Evolutionary conservation across 192 early-diverging fungal species (phyloP), one percentile per base, ranked within the genome.

Genomic region (Haplosporangium gracile): DNA sequence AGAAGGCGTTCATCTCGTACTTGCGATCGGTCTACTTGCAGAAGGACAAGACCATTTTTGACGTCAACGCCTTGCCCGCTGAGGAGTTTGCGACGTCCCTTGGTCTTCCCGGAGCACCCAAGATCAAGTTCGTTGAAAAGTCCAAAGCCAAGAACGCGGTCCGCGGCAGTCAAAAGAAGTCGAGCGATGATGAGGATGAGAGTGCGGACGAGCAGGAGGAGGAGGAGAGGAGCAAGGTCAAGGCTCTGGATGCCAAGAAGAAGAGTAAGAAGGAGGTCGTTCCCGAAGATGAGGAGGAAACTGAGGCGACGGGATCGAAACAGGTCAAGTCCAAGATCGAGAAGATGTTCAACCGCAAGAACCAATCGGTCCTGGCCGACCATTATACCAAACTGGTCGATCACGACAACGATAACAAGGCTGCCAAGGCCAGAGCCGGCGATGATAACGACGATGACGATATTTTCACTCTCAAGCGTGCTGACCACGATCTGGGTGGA

Each of bases 1-100:
- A 99, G 89, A 97, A 98, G 88, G 94, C 97, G 7, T 99, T 99
- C 89, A 95, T 98, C 69, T 96, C 96, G 5, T 99, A 99, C 84
- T 93, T 99, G 91, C 92, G 97, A 9, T 98, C 97, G 11, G 91
- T 99, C 34, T 95, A 97, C 78, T 80, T 99, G 81, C 97, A 98
- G 82, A 92, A 92, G 60, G 95, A 99, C 90, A 99, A 99, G 89
- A 81, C 85, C 4, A 91, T 98, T 39, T 99, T 99, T 83, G 93
- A 97, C 49, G 96, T 98, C 15, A 92, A 95, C 51, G 93, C 91
- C 34, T 76, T 99, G 71, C 99, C 99, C 2, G 90, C 93, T 4
- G 97, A 98, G 42, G 95, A 92, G 55, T 99, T 92, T 91, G 97
- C 99, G 9, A 93, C 94, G 51, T 92, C 97, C 0, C 79, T 98